Conservation (phyloP, 495 filamentous ascomycete species). For the Penicillium odoratum region DNA sequence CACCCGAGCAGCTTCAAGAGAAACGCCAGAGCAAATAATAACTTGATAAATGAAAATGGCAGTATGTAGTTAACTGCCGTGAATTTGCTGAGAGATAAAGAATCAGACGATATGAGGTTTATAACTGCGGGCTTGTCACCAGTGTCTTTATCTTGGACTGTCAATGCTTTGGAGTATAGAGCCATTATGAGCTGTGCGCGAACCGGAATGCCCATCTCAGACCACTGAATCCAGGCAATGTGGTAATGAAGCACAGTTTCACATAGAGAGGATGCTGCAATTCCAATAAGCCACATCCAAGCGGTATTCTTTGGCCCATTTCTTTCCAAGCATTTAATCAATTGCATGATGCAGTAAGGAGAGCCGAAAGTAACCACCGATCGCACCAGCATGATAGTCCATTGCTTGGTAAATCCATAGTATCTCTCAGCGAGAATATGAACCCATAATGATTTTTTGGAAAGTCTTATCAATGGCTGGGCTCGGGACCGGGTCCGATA, state of each 20-base stretch:
- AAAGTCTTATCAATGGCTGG: neutral
- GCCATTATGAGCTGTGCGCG: conserved; percentile 4
- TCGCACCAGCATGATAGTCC: neutral
- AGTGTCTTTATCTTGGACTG: neutral
- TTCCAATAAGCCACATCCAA: neutral
- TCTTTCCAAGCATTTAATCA: neutral
- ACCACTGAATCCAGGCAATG: conserved; percentile 3
- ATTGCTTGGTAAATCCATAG: neutral
- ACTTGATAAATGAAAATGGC: neutral
- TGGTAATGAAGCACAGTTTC: neutral
- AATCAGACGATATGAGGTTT: neutral
- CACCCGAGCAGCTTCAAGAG: neutral
- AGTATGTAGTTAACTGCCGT: conserved; percentile 2
- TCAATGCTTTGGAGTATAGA: neutral
- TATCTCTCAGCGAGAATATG: neutral
- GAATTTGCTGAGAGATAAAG: neutral
- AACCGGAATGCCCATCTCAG: conserved; percentile 1
- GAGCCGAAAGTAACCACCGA: conserved; percentile 1
- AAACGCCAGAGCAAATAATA: neutral
- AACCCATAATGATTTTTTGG: neutral
- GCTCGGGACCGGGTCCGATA: neutral
- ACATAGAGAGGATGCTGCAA: neutral
- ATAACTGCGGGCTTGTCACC: neutral
- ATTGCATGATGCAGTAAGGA: neutral
- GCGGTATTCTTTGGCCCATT: neutral